phyloP scores from a whole-genome alignment of 1,284 basidiomycete genomes.

The Naganishia sp. region DNA sequence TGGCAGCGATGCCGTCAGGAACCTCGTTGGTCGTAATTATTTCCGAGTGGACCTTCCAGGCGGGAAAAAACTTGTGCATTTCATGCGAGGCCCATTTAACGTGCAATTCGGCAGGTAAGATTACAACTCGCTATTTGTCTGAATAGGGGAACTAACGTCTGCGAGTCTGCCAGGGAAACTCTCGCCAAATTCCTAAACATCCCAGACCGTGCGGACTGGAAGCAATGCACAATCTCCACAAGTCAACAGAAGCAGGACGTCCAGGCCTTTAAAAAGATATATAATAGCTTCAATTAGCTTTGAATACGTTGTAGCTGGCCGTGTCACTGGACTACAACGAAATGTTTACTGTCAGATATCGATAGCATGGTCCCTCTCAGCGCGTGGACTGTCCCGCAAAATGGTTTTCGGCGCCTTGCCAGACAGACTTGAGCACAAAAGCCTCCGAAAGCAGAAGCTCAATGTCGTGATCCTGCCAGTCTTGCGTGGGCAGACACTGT shows the following conservation, averaged over 20 bases:
- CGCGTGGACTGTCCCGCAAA: slow-evolving; percentile 55
- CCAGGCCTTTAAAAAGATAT: slow-evolving; percentile 75
- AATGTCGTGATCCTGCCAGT: slow-evolving; percentile 93
- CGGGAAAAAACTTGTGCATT: slow-evolving; percentile 79
- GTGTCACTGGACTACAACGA: not conserved
- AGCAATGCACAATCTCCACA: slow-evolving; percentile 73
- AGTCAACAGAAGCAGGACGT: slow-evolving; percentile 80
- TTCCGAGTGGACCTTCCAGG: slow-evolving; percentile 87
- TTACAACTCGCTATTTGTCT: slow-evolving; percentile 13
- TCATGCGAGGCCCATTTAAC: slow-evolving; percentile 76
- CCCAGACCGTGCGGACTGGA: slow-evolving; percentile 84
- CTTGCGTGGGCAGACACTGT: slow-evolving; percentile 90
- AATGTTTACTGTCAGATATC: not conserved
- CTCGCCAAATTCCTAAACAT: slow-evolving; percentile 70
- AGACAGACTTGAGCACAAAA: slow-evolving; percentile 88
- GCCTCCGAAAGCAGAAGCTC: slow-evolving; percentile 94
- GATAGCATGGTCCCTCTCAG: not conserved
- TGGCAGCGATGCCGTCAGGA: slow-evolving; percentile 48
- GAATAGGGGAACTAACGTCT: not conserved
- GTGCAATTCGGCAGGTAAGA: slow-evolving; percentile 88
- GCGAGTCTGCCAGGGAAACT: slow-evolving; percentile 63
- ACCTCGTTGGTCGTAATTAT: slow-evolving; percentile 56
- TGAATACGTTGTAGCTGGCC: not conserved
- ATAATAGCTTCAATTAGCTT: slow-evolving; percentile 52
- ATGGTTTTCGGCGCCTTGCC: slow-evolving; percentile 92